Evolutionary conservation across 139 green algal genomes (phyloP), one percentile per base, ranked within the genome.

Genomic region (Coelastrella sp.): DNA sequence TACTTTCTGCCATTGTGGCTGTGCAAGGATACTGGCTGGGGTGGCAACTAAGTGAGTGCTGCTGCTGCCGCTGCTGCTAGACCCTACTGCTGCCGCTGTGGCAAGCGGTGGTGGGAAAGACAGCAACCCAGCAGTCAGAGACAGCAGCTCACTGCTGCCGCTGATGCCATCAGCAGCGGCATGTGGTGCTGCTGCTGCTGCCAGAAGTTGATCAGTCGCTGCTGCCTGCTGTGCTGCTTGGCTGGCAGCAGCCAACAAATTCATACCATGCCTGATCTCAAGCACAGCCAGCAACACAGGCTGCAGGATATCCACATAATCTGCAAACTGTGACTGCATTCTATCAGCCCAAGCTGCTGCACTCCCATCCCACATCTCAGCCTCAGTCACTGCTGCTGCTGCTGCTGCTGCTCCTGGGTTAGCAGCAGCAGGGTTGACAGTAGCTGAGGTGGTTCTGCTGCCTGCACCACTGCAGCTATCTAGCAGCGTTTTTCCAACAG

Each of bases 271-370:
- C 32, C 93, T 78, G 57, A 95, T 78, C 90, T 97, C 89, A 71
- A 94, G 80, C n/a, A 97, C 91, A 4, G 96, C 96, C 89, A 98
- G 92, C 80, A 95, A 92, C 23, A 99, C 87, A 4, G 98, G 98
- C 92, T 98, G 94, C 22, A 96, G 73, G 5, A 99, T 89, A 85
- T 99, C 98, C 8, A 88, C 57, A 90, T 99, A 99, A 58, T 82
- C 76, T 0, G 91, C 90, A 90, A 96, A 98, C 81, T 92, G 80
- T 58, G 32, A 17, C 5, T 76, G 73, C 64, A 98, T 91, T 0
- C 94, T 80, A 7, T 92, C 83, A 0, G 32, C 73, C 94, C 96
- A 98, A 0, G 92, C 91, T 8, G 80, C 88, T n/a, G 94, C 95
- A 56, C 93, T 96, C 14, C 68, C 75, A 13, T 83, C 23, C 94